phyloP scores from a whole-genome alignment of 257 asterid species.

The Ophiorrhiza pumila region DNA sequence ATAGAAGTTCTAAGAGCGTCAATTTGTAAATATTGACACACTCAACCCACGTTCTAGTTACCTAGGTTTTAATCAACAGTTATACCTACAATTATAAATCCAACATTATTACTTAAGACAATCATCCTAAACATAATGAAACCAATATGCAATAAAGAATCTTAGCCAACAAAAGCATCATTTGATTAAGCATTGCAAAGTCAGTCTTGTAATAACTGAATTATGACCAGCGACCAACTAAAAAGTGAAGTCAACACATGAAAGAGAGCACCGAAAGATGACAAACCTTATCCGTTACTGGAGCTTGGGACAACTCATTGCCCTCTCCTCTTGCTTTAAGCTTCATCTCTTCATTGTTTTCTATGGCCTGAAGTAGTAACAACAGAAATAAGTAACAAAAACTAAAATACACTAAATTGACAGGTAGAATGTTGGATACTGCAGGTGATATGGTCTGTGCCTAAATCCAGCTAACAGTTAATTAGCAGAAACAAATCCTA shows the following conservation, averaged over 20 bases:
- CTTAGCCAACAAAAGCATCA: not conserved
- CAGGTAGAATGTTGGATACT: constrained; percentile 3
- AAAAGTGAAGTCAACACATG: not conserved
- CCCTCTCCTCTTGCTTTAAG: constrained; percentile 61
- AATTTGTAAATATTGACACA: not conserved
- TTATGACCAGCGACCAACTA: not conserved
- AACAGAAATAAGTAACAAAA: constrained; percentile 10
- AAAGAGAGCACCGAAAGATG: constrained; percentile 16
- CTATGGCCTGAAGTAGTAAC: constrained; percentile 53
- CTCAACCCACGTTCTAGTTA: not conserved
- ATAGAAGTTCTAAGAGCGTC: not conserved
- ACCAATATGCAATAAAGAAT: not conserved
- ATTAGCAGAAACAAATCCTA: not conserved
- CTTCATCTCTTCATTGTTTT: constrained; percentile 63
- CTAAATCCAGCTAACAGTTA: constrained; percentile 13
- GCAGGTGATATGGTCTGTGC: not conserved
- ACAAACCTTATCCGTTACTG: constrained; percentile 68
- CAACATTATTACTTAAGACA: not conserved
- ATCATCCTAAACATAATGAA: not conserved
- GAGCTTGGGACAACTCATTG: constrained; percentile 42
- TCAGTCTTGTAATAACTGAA: no score
- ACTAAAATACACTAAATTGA: not conserved
- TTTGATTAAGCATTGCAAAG: not conserved
- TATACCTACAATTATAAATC: not conserved
- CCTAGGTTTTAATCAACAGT: not conserved